phyloP scores from a whole-genome alignment of 1,284 basidiomycete species.

The Trametes polyzona region DNA sequence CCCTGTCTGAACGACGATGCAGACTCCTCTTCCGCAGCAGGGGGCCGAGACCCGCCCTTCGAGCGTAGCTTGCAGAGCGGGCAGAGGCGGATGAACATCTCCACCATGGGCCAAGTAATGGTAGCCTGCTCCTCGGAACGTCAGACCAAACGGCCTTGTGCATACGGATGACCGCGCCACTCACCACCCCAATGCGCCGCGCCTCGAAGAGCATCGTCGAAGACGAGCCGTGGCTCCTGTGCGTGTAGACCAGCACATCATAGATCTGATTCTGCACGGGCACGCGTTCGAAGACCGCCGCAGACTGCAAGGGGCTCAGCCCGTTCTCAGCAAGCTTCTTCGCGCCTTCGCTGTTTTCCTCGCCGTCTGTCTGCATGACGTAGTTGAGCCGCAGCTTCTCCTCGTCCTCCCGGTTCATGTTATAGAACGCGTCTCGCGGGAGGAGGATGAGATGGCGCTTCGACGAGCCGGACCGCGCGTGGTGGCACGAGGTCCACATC shows the following conservation, averaged over 20 bases:
- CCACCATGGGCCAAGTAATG: constrained; percentile 76
- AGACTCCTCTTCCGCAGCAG: constrained; percentile 29
- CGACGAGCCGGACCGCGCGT: constrained; percentile 61
- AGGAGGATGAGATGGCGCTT: constrained; percentile 59
- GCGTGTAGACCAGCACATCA: constrained; percentile 68
- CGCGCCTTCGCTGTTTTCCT: constrained; percentile 28
- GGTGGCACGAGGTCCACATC: constrained; percentile 62
- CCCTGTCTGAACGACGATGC: constrained; percentile 16
- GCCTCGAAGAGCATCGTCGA: constrained; percentile 59
- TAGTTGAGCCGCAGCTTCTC: constrained; percentile 50
- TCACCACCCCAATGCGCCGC: constrained; percentile 60
- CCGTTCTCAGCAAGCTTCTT: constrained; percentile 33
- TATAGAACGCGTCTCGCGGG: constrained; percentile 63
- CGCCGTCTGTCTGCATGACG: constrained; percentile 45
- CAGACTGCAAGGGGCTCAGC: constrained; percentile 40
- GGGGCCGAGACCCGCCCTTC: constrained; percentile 26
- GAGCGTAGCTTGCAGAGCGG: constrained; percentile 56
- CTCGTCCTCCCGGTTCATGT: constrained; percentile 50
- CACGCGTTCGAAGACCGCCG: constrained; percentile 58
- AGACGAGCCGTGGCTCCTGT: constrained; percentile 58
- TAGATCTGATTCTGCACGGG: constrained; percentile 71
- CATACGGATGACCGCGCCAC: constrained; percentile 34
- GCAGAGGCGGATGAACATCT: constrained; percentile 65
- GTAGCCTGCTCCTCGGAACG: constrained; percentile 46
- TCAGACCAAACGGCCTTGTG: constrained; percentile 7